Base-by-base conservation (phyloP, 1,139 yeast species). In the Candida albicans region DNA sequence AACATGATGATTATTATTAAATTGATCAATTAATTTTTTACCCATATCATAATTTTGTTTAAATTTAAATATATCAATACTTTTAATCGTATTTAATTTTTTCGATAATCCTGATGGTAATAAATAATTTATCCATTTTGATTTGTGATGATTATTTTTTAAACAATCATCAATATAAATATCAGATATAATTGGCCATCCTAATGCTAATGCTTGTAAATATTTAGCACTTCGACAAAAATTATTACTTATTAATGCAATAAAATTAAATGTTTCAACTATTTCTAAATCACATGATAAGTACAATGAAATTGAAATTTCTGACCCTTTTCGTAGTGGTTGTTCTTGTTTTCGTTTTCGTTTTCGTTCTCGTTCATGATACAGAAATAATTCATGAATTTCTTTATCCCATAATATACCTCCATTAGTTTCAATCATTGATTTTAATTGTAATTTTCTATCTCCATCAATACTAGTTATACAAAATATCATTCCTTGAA, bases 181-280 rank as follows among this genome's bases (percentile, higher is more conserved):
- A 48, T 77, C 76, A 2, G 88, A 81, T 28, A 91, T 57, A 14
- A 89, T 77, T 1, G 98, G 98, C 96, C 96, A 89, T 1, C 95
- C 95, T 35, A 90, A 61, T 0, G 95, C 89, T n/a, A 90, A 64
- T 0, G 87, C 82, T 57, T 89, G 95, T n/a, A 90, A 62, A 57
- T 86, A 91, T 57, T 89, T 89, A 15, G 84, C 76, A 44, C 89
- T 87, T 35, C 96, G 70, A 29, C 79, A 72, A 51, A 74, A 73
- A 15, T 70, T 73, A 35, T 74, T 73, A 0, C 95, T 75, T 1
- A 89, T 61, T 37, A 87, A 70, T 1, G 90, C 91, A 2, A 77
- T 89, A 67, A 89, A 87, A 29, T 55, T 65, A 49, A 58, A 64
- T 2, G 52, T 52, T 5, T 46, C 44, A 15, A 65, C 47, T n/a